Base-by-base conservation (phyloP, 2,329 filamentous ascomycete genomes). In the Fusarium sp. region DNA sequence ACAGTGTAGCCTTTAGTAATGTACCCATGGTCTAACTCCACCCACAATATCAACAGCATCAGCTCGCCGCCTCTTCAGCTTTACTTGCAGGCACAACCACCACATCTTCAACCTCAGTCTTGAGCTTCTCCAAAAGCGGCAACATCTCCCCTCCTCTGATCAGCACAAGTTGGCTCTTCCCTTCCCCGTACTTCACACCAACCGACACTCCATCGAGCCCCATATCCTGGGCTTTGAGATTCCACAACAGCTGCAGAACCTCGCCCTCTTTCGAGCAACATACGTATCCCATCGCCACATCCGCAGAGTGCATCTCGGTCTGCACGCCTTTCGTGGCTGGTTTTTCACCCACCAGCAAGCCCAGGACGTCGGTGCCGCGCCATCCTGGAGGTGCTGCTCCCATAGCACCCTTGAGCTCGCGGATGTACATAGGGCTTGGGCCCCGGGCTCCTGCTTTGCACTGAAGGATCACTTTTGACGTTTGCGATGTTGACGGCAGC, bases 321-420 rank as follows among this genome's bases (percentile, higher is more conserved):
- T 92, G 82, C 5, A 96, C 89, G 2, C 94, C 95, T 74, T 88
- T 91, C 0, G 94, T 97, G 32, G 93, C 91, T 53, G 88, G 83
- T 63, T 85, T 83, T 66, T 90, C 88, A 5, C 88, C 86, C 24
- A 92, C 90, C 54, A 97, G 79, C 17, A 97, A 74, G 0, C 89
- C 94, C 33, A 97, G 76, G 7, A 92, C 88, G 15, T 86, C 84
- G 2, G 82, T 76, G 0, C 86, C 87, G 53, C 88, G 83, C 92
- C 92, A 97, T 1, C 90, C 90, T 0, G 85, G 80, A 2, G 93
- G 94, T 8, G 92, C 91, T 14, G 89, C 89, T 2, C 84, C 84
- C 74, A 96, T 91, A 0, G 93, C 88, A 5, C 95, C 95, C 75
- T 93, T 92, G 5, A 95, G 84, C 79, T 95, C 92, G n/a, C 92